Percentiles rank a stretch among this genome's conserved stretches.
phyloP scores from a whole-genome alignment of 2,329 filamentous ascomycete genomes.

The Colletotrichum tabaci region DNA sequence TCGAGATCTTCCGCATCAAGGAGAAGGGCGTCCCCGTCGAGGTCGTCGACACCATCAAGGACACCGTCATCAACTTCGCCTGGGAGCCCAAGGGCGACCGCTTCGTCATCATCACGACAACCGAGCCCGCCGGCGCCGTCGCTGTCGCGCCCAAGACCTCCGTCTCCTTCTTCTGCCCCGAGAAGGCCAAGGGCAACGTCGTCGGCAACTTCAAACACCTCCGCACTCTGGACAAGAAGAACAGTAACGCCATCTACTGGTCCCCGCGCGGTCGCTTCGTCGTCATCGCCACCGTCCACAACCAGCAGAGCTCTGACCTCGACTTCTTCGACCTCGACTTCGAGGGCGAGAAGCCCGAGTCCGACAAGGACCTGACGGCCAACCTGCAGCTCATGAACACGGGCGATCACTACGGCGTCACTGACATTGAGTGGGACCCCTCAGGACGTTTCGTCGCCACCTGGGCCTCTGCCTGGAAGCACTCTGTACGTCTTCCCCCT shows the following conservation, averaged over 20 bases:
- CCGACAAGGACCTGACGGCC: conserved; percentile 92
- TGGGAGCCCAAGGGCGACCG: conserved; percentile 99
- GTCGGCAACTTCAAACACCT: conserved; percentile 97
- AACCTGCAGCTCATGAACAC: conserved; percentile 96
- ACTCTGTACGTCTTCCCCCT: conserved; percentile 77
- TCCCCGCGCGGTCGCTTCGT: conserved; percentile 96
- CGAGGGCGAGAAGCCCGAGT: conserved; percentile 94
- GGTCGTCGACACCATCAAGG: conserved; percentile 97
- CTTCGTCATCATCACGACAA: conserved; percentile 96
- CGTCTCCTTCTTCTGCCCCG: conserved; percentile 96
- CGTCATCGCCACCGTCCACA: conserved; percentile 92
- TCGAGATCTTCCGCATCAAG: conserved; percentile 97
- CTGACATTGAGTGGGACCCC: conserved; percentile 98
- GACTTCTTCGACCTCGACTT: conserved; percentile 99
- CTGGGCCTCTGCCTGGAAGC: conserved; percentile 96
- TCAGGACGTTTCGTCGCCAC: conserved; percentile 95
- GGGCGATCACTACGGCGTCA: conserved; percentile 96
- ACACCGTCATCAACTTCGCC: conserved; percentile 99
- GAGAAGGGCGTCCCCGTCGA: conserved; percentile 99
- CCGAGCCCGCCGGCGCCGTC: conserved; percentile 83
- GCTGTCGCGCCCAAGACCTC: conserved; percentile 94
- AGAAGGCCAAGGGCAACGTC: conserved; percentile 87
- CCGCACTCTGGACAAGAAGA: conserved; percentile 97
- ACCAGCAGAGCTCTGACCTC: conserved; percentile 92
- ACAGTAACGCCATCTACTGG: conserved; percentile 99